These are phyloP conservation scores for Ophiocytium majus DNA, from an alignment of 352 stramenopile species.

Conservation along the genomic window DNA sequence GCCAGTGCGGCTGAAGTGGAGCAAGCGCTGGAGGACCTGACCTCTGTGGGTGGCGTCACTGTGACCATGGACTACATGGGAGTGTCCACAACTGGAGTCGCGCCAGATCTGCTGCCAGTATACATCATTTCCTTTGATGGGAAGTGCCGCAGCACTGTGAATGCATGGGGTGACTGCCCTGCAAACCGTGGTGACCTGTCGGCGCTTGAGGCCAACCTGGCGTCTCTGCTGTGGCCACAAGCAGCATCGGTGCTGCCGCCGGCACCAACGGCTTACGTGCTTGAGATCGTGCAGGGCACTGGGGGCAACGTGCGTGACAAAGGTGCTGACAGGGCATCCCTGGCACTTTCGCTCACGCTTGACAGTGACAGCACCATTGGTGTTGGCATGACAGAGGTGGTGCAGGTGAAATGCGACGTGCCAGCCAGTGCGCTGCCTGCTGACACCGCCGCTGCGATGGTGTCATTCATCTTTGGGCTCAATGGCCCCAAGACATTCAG, in stretches of 20 bases:
- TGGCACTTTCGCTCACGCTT: constrained; percentile 58
- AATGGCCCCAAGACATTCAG: background rate
- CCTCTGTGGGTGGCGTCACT: constrained; percentile 70
- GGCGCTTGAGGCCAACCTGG: constrained; percentile 31
- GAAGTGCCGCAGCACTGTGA: constrained; percentile 39
- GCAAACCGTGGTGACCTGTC: constrained; percentile 57
- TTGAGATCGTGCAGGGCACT: constrained; percentile 63
- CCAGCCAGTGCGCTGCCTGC: background rate
- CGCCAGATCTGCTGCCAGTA: constrained; percentile 56
- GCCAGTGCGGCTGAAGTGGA: constrained; percentile 63
- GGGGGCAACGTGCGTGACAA: constrained; percentile 61
- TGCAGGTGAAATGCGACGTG: constrained; percentile 61
- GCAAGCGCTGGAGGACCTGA: constrained; percentile 71
- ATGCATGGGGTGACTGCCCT: constrained; percentile 51
- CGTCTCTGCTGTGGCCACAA: constrained; percentile 35
- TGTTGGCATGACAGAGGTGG: constrained; percentile 65
- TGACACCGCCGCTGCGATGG: background rate
- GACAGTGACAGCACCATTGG: constrained; percentile 46
- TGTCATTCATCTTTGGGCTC: background rate
- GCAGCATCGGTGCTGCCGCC: constrained; percentile 37
- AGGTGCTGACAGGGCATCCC: constrained; percentile 45
- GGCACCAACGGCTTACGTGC: constrained; percentile 58
- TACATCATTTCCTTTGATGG: constrained; percentile 66
- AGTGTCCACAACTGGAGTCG: constrained; percentile 16
- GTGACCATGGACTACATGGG: constrained; percentile 67